A percentile compares a stretch with the other conserved stretches of the same genome.
Evolutionary conservation across 2,329 filamentous ascomycete genomes (phyloP).

Genomic region (Colletotrichum echinochloae): DNA sequence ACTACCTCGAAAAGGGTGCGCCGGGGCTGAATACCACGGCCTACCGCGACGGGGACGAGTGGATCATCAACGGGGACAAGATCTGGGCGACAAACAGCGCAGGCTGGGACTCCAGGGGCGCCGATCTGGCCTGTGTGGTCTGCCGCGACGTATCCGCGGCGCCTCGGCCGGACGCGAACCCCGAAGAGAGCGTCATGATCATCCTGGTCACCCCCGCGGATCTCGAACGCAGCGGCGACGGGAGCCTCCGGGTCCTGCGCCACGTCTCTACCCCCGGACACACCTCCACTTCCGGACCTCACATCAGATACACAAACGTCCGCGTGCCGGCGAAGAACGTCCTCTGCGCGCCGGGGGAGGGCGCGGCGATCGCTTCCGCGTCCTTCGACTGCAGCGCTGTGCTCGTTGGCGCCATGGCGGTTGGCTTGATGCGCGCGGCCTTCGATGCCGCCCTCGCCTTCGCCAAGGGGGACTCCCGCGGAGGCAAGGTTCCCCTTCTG

Average conservation of each 20-base stretch:
- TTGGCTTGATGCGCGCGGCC: constrained; percentile 64
- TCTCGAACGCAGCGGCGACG: constrained; percentile 56
- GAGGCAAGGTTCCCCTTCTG: constrained; percentile 59
- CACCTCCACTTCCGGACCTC: constrained; percentile 61
- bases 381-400: constrained; percentile 59
- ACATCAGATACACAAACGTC: constrained; percentile 60
- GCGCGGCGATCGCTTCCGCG: constrained; percentile 53
- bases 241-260: constrained; percentile 59
- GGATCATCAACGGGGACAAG: constrained; percentile 67
- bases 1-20: constrained; percentile 62
- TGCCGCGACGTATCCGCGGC: constrained; percentile 55
- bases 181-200: constrained; percentile 56
- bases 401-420: constrained; percentile 66
- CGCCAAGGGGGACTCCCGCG: constrained; percentile 58
- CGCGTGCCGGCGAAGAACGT: constrained; percentile 61
- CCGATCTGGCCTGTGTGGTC: constrained; percentile 64
- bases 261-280: constrained; percentile 61
- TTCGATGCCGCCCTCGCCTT: constrained; percentile 65
- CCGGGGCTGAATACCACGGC: constrained; percentile 63
- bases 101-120: constrained; percentile 65
- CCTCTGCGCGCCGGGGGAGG: constrained; percentile 55
- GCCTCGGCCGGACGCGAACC: constrained; percentile 41
- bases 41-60: constrained; percentile 59
- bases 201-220: constrained; percentile 61
- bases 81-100: constrained; percentile 67